Evolutionary conservation across 2,329 filamentous ascomycete species (phyloP).

Genomic region (Penicillium rolfsii): DNA sequence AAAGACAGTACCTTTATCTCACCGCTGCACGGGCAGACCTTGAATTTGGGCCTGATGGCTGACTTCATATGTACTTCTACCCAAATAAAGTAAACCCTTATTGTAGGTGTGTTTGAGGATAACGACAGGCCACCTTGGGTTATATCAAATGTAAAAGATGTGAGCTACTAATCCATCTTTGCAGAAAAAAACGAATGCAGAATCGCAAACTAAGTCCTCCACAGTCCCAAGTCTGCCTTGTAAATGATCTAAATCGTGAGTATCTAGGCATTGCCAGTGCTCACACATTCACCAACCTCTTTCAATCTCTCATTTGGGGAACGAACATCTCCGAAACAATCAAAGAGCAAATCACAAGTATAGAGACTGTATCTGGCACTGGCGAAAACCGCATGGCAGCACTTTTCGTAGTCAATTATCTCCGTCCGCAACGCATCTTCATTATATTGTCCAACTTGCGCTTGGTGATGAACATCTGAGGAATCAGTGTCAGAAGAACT

Average conservation of each 20-base stretch:
- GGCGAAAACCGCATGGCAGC: conserved; percentile 89
- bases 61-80: neutral
- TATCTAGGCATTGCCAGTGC: conserved; percentile 93
- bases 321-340: conserved; percentile 39
- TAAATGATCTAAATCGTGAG: conserved; percentile 68
- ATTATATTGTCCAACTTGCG: conserved; percentile 49
- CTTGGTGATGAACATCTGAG: conserved; percentile 12
- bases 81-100: neutral
- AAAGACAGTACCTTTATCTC: neutral
- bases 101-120: neutral
- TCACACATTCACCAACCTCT: conserved; percentile 76
- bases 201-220: too few species aligned
- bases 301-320: conserved; percentile 77
- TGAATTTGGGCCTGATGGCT: neutral
- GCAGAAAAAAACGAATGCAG: neutral
- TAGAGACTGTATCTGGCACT: conserved; percentile 95
- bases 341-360: conserved; percentile 60
- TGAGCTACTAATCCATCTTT: neutral
- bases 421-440: conserved; percentile 72
- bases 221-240: neutral
- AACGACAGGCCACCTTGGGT: neutral
- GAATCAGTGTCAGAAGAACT: conserved; percentile 20
- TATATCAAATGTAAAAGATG: neutral
- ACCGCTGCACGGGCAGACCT: neutral
- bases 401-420: conserved; percentile 86